These are phyloP conservation scores for Hygrophorus pudorinus DNA, from an alignment of 768 basidiomycete genomes.

Conservation along the genomic window DNA sequence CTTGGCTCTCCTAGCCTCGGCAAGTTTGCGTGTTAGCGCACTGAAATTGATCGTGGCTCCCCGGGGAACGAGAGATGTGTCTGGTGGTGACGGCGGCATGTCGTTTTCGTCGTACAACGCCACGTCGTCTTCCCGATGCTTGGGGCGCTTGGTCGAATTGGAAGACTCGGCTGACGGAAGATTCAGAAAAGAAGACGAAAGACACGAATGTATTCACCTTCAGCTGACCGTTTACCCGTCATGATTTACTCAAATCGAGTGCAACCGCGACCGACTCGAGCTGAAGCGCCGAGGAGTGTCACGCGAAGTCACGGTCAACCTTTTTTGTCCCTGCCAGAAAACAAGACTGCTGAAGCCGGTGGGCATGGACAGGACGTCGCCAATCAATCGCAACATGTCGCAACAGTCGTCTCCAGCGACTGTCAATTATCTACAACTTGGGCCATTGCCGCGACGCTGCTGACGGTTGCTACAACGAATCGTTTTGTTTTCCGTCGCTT, in stretches of 20 bases:
- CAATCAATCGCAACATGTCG: too few relatives aligned
- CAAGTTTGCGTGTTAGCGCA: constrained; percentile 71
- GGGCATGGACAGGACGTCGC: too few relatives aligned
- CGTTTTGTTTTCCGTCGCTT: too few relatives aligned
- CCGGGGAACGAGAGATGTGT: constrained; percentile 48
- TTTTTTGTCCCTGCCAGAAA: background rate
- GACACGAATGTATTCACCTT: constrained; percentile 21
- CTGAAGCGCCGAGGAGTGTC: too few relatives aligned
- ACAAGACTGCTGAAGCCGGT: too few relatives aligned
- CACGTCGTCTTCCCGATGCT: constrained; percentile 47
- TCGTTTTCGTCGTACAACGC: constrained; percentile 52
- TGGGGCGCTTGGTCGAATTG: constrained; percentile 31
- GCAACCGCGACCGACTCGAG: too few relatives aligned
- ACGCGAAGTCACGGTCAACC: too few relatives aligned
- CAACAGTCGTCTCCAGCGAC: too few relatives aligned
- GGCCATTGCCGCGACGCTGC: too few relatives aligned
- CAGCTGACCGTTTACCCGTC: constrained; percentile 29
- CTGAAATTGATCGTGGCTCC: constrained; percentile 82
- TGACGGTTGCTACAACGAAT: too few relatives aligned
- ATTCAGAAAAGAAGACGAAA: constrained; percentile 1
- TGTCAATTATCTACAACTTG: too few relatives aligned
- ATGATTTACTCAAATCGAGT: too few relatives aligned
- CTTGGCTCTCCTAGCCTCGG: constrained; percentile 44
- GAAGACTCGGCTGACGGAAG: constrained; percentile 20
- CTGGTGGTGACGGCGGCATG: constrained; percentile 43